These are phyloP conservation scores for Cyclotella sp. DNA, from an alignment of 108 stramenopile species.

Conservation along the genomic window DNA sequence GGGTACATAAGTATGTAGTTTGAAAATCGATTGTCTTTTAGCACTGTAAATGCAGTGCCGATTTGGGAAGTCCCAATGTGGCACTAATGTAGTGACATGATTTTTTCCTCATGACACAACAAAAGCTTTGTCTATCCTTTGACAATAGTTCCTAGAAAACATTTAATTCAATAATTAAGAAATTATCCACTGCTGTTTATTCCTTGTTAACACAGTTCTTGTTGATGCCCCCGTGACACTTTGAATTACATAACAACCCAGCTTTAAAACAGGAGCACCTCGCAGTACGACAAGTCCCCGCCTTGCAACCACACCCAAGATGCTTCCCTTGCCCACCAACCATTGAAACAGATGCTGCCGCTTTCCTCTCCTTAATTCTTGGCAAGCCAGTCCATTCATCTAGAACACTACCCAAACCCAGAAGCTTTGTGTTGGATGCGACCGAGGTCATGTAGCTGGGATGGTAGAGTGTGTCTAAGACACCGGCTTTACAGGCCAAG, in stretches of 20 bases:
- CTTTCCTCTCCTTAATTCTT: not conserved
- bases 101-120: no score
- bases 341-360: not conserved
- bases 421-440: not conserved
- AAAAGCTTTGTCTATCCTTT: no score
- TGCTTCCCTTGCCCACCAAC: conserved; percentile 1
- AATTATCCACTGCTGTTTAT: not conserved
- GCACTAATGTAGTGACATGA: no score
- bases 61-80: no score
- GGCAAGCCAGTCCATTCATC: not conserved
- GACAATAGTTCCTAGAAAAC: no score
- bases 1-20: no score
- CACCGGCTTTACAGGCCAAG: conserved; percentile 3
- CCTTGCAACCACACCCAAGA: not conserved
- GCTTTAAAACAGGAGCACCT: conserved; percentile 1
- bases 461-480: conserved; percentile 1
- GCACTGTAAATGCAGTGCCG: no score
- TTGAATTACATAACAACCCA: conserved; percentile 2
- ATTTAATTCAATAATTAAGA: no score
- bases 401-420: not conserved
- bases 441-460: not conserved
- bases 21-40: no score
- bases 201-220: not conserved
- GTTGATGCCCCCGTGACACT: not conserved
- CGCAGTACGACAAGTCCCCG: no score